phyloP scores from a whole-genome alignment of 371 early-diverging fungal species.

The Saksenaea vasiformis region DNA sequence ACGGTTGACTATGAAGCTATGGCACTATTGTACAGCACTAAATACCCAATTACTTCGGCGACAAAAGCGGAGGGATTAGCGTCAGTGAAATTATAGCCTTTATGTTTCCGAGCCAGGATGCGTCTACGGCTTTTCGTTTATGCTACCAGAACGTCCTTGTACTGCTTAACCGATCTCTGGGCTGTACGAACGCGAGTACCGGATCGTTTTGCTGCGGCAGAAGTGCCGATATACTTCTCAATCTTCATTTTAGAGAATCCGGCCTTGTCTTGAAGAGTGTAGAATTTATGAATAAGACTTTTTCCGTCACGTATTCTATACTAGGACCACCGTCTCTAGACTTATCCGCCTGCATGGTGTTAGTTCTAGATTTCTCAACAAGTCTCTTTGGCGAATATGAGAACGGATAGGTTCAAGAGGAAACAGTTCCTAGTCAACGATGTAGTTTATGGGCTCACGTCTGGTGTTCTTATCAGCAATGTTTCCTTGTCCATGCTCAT shows the following conservation, averaged over 20 bases:
- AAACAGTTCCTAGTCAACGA: no score
- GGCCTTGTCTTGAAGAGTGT: slow-evolving; percentile 15
- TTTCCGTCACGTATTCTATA: no score
- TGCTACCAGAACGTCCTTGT: slow-evolving; percentile 3
- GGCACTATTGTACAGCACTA: no score
- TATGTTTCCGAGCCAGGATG: neutral
- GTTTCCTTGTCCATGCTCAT: no score
- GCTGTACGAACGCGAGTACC: slow-evolving; percentile 14
- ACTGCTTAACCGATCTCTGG: slow-evolving; percentile 17
- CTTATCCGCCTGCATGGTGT: no score
- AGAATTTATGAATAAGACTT: slow-evolving; percentile 18
- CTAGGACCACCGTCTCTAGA: no score
- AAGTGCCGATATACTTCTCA: slow-evolving; percentile 15
- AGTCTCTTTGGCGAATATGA: no score
- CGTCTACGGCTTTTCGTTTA: neutral
- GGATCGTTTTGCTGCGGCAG: slow-evolving; percentile 14
- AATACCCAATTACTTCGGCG: slow-evolving; percentile 12
- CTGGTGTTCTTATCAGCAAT: no score
- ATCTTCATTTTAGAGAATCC: slow-evolving; percentile 8
- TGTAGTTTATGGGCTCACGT: no score
- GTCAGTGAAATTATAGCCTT: slow-evolving; percentile 11
- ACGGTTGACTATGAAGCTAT: no score
- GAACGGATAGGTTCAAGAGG: no score
- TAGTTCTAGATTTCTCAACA: no score
- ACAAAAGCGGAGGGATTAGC: slow-evolving; percentile 14